A percentile compares a stretch with the other conserved stretches of the same genome.
These are phyloP conservation scores for Magnusiomyces tetraspermus DNA, from an alignment of 1,139 yeast species.

Conservation along the genomic window DNA sequence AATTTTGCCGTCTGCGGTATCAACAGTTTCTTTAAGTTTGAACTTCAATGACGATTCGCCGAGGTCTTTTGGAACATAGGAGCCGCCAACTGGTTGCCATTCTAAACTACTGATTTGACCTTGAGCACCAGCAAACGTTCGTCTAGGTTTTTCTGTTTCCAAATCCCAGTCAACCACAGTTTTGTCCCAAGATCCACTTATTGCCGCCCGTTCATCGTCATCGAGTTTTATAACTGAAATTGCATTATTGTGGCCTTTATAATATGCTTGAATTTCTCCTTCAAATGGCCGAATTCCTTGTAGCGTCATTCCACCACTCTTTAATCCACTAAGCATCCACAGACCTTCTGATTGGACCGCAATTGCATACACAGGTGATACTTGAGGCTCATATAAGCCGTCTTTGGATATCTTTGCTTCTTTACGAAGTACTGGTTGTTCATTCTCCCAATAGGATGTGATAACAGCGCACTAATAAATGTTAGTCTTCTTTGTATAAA, in stretches of 20 bases:
- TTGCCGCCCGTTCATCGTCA: constrained; percentile 47
- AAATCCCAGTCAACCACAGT: constrained; percentile 69
- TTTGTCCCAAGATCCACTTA: constrained; percentile 91
- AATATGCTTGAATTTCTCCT: constrained; percentile 72
- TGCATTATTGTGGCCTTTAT: constrained; percentile 60
- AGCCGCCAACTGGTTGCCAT: constrained; percentile 66
- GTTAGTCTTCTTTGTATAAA: constrained; percentile 19
- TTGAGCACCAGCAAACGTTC: constrained; percentile 41
- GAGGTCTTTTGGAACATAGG: constrained; percentile 21
- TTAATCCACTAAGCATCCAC: constrained; percentile 43
- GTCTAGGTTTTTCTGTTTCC: constrained; percentile 51
- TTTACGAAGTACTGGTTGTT: constrained; percentile 58
- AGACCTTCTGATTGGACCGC: constrained; percentile 75
- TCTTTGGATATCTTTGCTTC: constrained; percentile 37
- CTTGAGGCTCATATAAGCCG: constrained; percentile 30
- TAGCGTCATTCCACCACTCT: constrained; percentile 68
- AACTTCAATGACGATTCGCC: constrained; percentile 6
- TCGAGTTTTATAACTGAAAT: constrained; percentile 65
- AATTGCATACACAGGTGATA: constrained; percentile 79
- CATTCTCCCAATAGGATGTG: constrained; percentile 90
- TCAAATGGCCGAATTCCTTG: constrained; percentile 79
- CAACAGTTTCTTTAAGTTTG: background rate
- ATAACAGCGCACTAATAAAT: constrained; percentile 55
- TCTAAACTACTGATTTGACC: constrained; percentile 77
- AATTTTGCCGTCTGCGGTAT: constrained; percentile 19